phyloP scores from a whole-genome alignment of 2,329 filamentous ascomycete species.

The Colletotrichum tropicicola region DNA sequence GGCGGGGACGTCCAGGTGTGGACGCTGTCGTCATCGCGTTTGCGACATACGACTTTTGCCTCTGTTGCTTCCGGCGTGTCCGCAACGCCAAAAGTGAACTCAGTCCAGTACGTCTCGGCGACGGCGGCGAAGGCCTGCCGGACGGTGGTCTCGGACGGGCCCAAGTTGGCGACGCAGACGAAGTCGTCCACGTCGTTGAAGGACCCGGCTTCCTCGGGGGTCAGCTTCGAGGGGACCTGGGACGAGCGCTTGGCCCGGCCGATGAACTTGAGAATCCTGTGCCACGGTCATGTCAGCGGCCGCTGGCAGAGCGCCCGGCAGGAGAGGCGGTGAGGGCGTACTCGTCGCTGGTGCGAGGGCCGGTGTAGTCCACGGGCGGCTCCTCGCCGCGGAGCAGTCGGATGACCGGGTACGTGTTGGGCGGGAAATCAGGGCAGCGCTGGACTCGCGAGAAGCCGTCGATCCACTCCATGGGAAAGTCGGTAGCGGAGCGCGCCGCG shows the following conservation, averaged over 20 bases:
- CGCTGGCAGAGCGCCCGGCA: not conserved
- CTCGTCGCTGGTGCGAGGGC: slow-evolving; percentile 13
- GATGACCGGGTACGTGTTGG: slow-evolving; percentile 5
- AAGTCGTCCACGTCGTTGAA: slow-evolving; percentile 43
- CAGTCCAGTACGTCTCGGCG: slow-evolving; percentile 38
- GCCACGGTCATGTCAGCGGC: too few species aligned
- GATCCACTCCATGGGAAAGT: slow-evolving; percentile 4
- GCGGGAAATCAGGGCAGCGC: not conserved
- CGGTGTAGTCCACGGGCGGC: not conserved
- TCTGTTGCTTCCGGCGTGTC: slow-evolving; percentile 27
- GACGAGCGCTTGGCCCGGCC: slow-evolving; percentile 37
- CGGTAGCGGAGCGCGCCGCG: not conserved
- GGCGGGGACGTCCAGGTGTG: slow-evolving; percentile 21
- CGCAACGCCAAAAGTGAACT: slow-evolving; percentile 45
- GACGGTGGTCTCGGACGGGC: slow-evolving; percentile 30
- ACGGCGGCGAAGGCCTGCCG: slow-evolving; percentile 35
- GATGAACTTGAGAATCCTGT: slow-evolving; percentile 37
- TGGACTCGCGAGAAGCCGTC: not conserved
- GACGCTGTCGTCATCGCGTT: slow-evolving; percentile 38
- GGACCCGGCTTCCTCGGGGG: slow-evolving; percentile 27
- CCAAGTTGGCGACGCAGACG: slow-evolving; percentile 42
- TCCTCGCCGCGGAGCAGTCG: not conserved
- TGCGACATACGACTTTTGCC: slow-evolving; percentile 41
- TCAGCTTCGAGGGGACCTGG: slow-evolving; percentile 33
- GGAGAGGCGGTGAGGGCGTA: not conserved